Percentiles rank a stretch among this genome's conserved stretches.
Conservation (phyloP, 257 asterid species). For the Solanum medicagineum region DNA sequence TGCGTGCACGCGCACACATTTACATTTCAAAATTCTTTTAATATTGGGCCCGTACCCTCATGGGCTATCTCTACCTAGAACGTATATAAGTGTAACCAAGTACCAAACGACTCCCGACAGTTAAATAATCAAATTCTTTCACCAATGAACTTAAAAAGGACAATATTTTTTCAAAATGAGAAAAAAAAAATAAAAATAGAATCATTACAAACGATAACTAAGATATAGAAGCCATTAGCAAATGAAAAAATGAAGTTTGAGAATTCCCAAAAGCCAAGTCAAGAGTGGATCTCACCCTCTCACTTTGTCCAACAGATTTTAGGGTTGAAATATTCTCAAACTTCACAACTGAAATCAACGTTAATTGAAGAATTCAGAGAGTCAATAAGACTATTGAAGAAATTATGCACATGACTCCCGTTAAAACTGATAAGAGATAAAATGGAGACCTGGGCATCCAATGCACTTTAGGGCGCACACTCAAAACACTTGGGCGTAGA, state of each 20-base stretch:
- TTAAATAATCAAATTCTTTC: neutral
- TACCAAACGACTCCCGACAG: too few species aligned
- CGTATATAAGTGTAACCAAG: too few species aligned
- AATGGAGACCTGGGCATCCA: neutral
- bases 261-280: neutral
- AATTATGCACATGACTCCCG: neutral
- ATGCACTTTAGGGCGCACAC: neutral
- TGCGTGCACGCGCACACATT: too few species aligned
- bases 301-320: neutral
- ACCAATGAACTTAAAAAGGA: neutral
- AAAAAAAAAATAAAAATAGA: too few species aligned
- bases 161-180: neutral
- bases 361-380: neutral
- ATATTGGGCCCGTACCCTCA: too few species aligned
- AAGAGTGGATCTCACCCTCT: neutral
- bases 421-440: neutral
- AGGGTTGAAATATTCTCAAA: neutral
- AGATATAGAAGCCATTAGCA: neutral
- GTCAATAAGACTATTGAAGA: neutral
- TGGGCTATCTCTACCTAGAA: too few species aligned
- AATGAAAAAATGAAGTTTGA: neutral
- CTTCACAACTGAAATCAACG: neutral
- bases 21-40: too few species aligned
- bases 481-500: neutral
- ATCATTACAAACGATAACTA: too few species aligned